Evolutionary conservation across 176 grass and related monocot species (phyloP).

Genomic region (Avena sativa): DNA sequence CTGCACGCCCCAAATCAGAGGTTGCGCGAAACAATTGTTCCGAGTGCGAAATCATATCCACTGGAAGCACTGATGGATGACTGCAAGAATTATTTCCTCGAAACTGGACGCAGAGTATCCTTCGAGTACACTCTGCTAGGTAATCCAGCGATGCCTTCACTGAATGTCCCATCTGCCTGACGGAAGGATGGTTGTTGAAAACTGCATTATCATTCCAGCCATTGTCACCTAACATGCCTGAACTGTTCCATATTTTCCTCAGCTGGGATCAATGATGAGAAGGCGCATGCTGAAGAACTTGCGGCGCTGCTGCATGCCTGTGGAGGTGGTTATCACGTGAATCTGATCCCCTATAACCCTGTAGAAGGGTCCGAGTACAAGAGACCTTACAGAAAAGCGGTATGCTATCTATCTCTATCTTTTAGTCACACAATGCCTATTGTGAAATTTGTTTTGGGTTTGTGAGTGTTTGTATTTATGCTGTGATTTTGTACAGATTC

Average conservation of each 20-base stretch:
- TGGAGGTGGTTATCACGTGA: slow-evolving; percentile 90
- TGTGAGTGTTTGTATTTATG: neutral
- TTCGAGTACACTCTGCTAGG: slow-evolving; percentile 98
- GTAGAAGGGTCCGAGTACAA: slow-evolving; percentile 91
- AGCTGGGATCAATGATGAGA: slow-evolving; percentile 90
- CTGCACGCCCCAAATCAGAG: slow-evolving; percentile 89
- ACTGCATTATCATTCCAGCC: neutral
- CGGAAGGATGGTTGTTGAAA: neutral
- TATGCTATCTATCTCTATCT: slow-evolving; percentile 37
- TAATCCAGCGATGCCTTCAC: slow-evolving; percentile 18
- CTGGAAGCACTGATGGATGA: slow-evolving; percentile 83
- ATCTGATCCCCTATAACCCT: slow-evolving; percentile 94
- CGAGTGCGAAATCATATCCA: slow-evolving; percentile 91
- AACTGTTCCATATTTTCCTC: slow-evolving; percentile 12
- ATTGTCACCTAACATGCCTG: slow-evolving; percentile 6
- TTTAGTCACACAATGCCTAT: neutral
- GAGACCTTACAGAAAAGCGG: slow-evolving; percentile 94
- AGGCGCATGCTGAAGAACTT: slow-evolving; percentile 74
- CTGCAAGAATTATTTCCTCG: slow-evolving; percentile 77
- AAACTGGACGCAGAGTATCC: slow-evolving; percentile 85
- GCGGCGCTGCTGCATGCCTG: slow-evolving; percentile 62
- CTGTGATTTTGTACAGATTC: slow-evolving; percentile 48
- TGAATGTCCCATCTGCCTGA: neutral
- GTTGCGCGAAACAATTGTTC: slow-evolving; percentile 85
- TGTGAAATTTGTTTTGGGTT: neutral